Conservation (phyloP, 441 rosid genomes). For the Manihot esculenta region DNA sequence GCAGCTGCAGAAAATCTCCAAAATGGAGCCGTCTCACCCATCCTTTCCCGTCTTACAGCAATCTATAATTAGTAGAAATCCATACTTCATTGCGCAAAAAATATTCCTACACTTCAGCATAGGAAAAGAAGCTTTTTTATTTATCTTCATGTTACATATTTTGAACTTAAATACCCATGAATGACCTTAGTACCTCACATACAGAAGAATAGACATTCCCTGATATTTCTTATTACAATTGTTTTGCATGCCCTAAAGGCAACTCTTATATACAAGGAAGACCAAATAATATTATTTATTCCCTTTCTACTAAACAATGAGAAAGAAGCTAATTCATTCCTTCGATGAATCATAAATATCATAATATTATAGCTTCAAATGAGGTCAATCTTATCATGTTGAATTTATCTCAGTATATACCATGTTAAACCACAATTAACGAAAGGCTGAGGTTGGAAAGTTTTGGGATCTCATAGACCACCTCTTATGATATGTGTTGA, state of each 20-base stretch:
- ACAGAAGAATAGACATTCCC: background rate
- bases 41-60: conserved; percentile 77
- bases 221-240: background rate
- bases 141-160: background rate
- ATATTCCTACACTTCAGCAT: background rate
- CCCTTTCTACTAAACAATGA: background rate
- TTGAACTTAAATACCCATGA: conserved; percentile 2
- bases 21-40: conserved; percentile 84
- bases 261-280: background rate
- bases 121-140: background rate
- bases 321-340: background rate
- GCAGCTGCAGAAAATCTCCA: conserved; percentile 84
- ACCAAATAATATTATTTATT: background rate
- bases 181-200: background rate
- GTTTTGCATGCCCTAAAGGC: background rate
- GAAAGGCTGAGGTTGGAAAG: background rate
- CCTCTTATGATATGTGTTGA: background rate
- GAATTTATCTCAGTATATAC: background rate
- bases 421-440: background rate
- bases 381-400: background rate
- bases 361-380: background rate
- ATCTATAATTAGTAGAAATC: conserved; percentile 39
- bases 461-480: background rate
- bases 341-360: background rate
- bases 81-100: background rate